Conservation (phyloP, 768 basidiomycete species). For the Cystofilobasidium bisporidii region DNA sequence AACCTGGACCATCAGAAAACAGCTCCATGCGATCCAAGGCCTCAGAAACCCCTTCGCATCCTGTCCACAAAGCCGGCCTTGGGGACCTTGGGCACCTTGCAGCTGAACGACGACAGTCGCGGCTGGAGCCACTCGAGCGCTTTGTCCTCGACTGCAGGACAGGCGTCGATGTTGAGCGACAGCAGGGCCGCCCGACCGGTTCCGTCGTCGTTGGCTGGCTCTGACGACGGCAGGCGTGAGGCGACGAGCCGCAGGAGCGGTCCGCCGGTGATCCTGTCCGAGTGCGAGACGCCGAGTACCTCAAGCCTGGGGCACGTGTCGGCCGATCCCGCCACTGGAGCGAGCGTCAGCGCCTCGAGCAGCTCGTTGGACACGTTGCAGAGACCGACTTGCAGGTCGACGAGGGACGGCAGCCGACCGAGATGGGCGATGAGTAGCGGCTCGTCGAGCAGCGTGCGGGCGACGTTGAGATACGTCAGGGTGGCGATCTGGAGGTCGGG, state of each 20-base stretch:
- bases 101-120: background rate
- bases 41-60: background rate
- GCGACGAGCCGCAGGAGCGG: background rate
- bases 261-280: background rate
- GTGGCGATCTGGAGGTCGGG: background rate
- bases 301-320: background rate
- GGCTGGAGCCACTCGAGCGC: background rate
- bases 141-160: background rate
- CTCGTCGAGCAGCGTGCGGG: background rate
- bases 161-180: slow-evolving; percentile 5
- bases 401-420: background rate
- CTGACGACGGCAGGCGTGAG: background rate
- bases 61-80: background rate
- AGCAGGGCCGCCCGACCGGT: background rate
- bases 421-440: background rate
- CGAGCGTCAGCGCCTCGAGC: background rate
- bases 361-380: background rate
- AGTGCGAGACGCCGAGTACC: background rate
- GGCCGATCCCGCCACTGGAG: background rate
- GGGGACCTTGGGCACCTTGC: background rate
- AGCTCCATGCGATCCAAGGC: too few species aligned
- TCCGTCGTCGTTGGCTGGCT: too few species aligned
- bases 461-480: background rate
- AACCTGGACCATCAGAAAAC: too few species aligned
- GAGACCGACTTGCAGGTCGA: background rate